Base-by-base conservation (phyloP, 805 yeast genomes). In the Scheffersomyces amazonensis region DNA sequence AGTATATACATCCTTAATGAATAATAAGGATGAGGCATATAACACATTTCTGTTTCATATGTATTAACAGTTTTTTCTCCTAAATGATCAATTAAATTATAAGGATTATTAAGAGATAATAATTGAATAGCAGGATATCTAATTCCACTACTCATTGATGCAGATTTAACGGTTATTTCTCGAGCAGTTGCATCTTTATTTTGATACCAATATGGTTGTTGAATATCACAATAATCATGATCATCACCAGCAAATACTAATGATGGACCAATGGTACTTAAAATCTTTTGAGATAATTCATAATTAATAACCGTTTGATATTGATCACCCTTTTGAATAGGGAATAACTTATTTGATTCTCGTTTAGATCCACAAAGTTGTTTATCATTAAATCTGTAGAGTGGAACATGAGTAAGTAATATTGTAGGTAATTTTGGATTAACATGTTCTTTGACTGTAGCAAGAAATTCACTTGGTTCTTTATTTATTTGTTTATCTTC, bases 141-240 rank as follows among this genome's bases (percentile, higher is more conserved):
- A 20, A 93, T 80, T 0, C 98, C 98, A 81, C 87, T 86, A 16
- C 96, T 90, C 95, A 93, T 86, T 11, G 96, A 83, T 36, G 84
- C 79, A 3, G 95, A 80, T 59, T 93, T 93, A 20, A 90, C 89
- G 0, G 96, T 87, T 46, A 84, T 79, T 57, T 93, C 99, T 36
- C 81, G 44, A 3, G 64, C 82, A 2, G 78, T 70, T n/a, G 40
- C 39, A 18, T 33, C 39, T 5, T 40, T 42, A 2, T 51, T 48
- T 20, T 53, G 40, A 23, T 40, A 36, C 3, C 34, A 37, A 36
- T 46, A 60, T 9, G 58, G 50, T 55, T 90, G 97, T 16, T 64
- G 62, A 21, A 83, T 73, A 47, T 85, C 87, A 58, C 99, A 93
- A 50, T 87, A 89, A 58, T 93, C 99, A 64, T 93, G 99, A 58